Percentiles rank a stretch among this genome's conserved stretches.
phyloP scores from a whole-genome alignment of 1,284 basidiomycete species.

The Pseudozyma tsukubaensis region DNA sequence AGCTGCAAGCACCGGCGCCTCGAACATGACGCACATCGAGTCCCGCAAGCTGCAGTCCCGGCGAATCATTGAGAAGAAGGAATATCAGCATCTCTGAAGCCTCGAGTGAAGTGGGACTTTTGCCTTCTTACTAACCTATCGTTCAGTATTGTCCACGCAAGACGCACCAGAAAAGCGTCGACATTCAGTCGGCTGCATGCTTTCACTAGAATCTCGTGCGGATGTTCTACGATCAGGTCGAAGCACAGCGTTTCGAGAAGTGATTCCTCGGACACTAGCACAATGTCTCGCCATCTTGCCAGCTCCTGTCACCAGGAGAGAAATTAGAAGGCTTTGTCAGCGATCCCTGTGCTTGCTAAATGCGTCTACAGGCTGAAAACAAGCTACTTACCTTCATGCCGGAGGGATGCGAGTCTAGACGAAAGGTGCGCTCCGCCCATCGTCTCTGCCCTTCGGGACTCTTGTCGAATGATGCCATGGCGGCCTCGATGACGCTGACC shows the following conservation, averaged over 20 bases:
- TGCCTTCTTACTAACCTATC: conserved; percentile 34
- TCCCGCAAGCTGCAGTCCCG: conserved; percentile 46
- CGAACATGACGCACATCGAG: conserved; percentile 57
- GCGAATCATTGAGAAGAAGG: not conserved
- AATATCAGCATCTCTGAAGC: not conserved
- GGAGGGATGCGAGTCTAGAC: conserved; percentile 31
- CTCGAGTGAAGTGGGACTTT: not conserved
- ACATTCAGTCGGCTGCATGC: conserved; percentile 53
- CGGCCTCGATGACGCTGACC: conserved; percentile 82
- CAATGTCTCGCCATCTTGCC: conserved; percentile 76
- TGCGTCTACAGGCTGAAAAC: too few relatives aligned
- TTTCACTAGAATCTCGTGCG: conserved; percentile 72
- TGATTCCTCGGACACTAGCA: conserved; percentile 83
- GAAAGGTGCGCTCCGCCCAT: conserved; percentile 56
- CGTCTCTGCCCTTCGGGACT: conserved; percentile 70
- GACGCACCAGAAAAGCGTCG: conserved; percentile 42
- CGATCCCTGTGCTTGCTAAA: not conserved
- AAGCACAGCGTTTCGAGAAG: conserved; percentile 89
- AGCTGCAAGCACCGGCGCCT: conserved; percentile 63
- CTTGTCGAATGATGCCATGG: conserved; percentile 76
- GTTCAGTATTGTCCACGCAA: conserved; percentile 60
- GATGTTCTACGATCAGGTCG: conserved; percentile 85
- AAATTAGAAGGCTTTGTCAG: not conserved
- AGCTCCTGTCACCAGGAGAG: conserved; percentile 40
- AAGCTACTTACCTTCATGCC: not conserved